Percentiles rank a stretch among this genome's conserved stretches.
phyloP scores from a whole-genome alignment of 805 yeast species.

The Hanseniaspora lindneri region DNA sequence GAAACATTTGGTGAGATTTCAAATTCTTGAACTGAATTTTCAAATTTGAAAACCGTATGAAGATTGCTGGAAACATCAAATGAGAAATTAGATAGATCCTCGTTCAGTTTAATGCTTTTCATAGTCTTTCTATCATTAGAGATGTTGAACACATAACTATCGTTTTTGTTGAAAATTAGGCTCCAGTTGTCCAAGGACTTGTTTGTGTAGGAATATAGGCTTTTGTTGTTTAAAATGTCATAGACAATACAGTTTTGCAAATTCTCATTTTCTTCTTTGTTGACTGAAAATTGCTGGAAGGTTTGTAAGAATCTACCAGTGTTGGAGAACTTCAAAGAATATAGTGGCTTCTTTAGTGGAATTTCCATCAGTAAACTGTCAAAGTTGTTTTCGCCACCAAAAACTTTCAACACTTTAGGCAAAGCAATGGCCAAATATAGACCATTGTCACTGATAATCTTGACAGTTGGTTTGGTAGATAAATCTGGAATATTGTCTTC shows the following conservation, averaged over 20 bases:
- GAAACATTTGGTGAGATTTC: slow-evolving; percentile 61
- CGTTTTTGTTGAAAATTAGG: slow-evolving; percentile 29
- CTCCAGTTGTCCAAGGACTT: slow-evolving; percentile 82
- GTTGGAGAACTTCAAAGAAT: slow-evolving; percentile 83
- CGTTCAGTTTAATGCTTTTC: slow-evolving; percentile 35
- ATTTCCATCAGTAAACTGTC: slow-evolving; percentile 20
- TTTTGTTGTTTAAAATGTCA: slow-evolving; percentile 34
- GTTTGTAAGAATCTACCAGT: slow-evolving; percentile 68
- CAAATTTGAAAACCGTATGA: slow-evolving; percentile 32
- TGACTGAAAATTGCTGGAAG: slow-evolving; percentile 79
- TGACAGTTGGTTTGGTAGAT: slow-evolving; percentile 19
- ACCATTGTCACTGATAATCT: slow-evolving; percentile 29
- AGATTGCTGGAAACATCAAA: slow-evolving; percentile 40
- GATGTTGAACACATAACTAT: slow-evolving; percentile 25
- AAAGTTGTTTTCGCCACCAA: slow-evolving; percentile 23
- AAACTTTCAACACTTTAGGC: slow-evolving; percentile 19
- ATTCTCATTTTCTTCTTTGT: slow-evolving; percentile 55
- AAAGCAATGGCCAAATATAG: slow-evolving; percentile 27
- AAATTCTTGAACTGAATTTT: slow-evolving; percentile 31
- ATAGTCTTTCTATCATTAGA: slow-evolving; percentile 23
- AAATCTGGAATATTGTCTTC: slow-evolving; percentile 21
- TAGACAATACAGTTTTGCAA: slow-evolving; percentile 70
- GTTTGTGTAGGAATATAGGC: slow-evolving; percentile 45
- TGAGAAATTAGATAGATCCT: slow-evolving; percentile 39
- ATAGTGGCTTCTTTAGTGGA: slow-evolving; percentile 45